Percentiles rank a stretch among this genome's conserved stretches.
These are phyloP conservation scores for Mortierella sp. DNA, from an alignment of 371 early-diverging fungal genomes.

Conservation along the genomic window DNA sequence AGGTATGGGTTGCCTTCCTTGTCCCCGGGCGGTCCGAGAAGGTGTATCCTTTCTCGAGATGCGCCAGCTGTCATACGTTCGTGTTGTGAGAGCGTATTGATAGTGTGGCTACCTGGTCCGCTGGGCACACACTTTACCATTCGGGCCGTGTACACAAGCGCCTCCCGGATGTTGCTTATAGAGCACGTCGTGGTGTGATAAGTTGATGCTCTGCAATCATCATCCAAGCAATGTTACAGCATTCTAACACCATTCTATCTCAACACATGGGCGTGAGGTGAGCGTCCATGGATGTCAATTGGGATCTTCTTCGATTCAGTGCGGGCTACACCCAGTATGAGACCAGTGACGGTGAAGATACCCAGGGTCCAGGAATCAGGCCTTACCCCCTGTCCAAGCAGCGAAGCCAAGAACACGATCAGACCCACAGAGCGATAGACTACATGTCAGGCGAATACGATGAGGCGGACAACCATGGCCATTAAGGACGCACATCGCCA, in stretches of 20 bases:
- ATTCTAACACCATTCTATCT: not conserved
- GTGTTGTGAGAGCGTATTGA: too few relatives aligned
- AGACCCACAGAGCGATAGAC: not conserved
- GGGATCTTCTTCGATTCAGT: slow-evolving; percentile 18
- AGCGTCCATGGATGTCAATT: slow-evolving; percentile 15
- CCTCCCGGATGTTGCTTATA: too few relatives aligned
- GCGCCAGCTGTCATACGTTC: too few relatives aligned
- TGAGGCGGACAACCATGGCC: slow-evolving; percentile 3
- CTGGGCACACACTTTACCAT: too few relatives aligned
- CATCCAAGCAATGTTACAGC: slow-evolving; percentile 19
- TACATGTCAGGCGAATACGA: slow-evolving; percentile 26
- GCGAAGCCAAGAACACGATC: not conserved
- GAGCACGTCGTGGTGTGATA: too few relatives aligned
- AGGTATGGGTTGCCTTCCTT: too few relatives aligned
- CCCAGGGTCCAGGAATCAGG: slow-evolving; percentile 18
- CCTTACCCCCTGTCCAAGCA: slow-evolving; percentile 12
- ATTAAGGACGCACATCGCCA: not conserved
- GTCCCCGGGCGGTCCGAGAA: too few relatives aligned
- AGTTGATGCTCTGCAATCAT: too few relatives aligned
- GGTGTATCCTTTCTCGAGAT: too few relatives aligned
- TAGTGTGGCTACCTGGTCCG: too few relatives aligned
- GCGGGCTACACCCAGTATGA: slow-evolving; percentile 6
- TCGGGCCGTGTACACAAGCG: too few relatives aligned
- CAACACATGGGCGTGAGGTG: slow-evolving; percentile 7
- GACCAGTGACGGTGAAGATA: slow-evolving; percentile 10